Conservation (phyloP, 2,329 filamentous ascomycete species). For the Sclerotinia sclerotiorum region DNA sequence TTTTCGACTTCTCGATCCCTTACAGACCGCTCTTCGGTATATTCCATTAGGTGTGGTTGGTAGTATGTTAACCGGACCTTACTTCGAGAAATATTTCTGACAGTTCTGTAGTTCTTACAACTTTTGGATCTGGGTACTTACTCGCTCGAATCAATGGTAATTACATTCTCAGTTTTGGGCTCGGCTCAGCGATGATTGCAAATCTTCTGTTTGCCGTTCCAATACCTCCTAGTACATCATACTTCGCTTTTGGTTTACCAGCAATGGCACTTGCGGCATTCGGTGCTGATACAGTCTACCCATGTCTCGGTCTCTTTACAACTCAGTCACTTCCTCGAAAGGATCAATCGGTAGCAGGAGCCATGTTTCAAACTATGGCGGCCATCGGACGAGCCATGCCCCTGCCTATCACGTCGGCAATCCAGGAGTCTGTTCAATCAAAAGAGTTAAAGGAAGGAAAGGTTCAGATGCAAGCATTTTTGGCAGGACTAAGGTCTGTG, state of each 20-base stretch:
- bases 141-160: constrained; percentile 47
- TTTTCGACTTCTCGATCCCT: constrained; percentile 58
- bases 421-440: constrained; percentile 63
- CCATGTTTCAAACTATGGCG: constrained; percentile 64
- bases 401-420: constrained; percentile 62
- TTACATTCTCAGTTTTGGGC: constrained; percentile 53
- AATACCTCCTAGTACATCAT: constrained; percentile 58
- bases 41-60: constrained; percentile 64
- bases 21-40: constrained; percentile 69
- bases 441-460: constrained; percentile 43
- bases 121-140: constrained; percentile 33
- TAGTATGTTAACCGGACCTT: constrained; percentile 23
- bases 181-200: constrained; percentile 44
- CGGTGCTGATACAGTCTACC: constrained; percentile 67
- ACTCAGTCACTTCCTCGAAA: constrained; percentile 60
- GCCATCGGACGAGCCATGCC: constrained; percentile 66
- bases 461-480: constrained; percentile 18
- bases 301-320: constrained; percentile 64
- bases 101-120: constrained; percentile 26
- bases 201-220: constrained; percentile 63
- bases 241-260: constrained; percentile 66
- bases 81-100: background rate
- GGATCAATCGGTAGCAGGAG: constrained; percentile 67
- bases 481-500: constrained; percentile 31
- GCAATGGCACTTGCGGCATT: constrained; percentile 66